These are phyloP conservation scores for Volvox reticuliferus DNA, from an alignment of 139 green algal genomes.

Conservation along the genomic window DNA sequence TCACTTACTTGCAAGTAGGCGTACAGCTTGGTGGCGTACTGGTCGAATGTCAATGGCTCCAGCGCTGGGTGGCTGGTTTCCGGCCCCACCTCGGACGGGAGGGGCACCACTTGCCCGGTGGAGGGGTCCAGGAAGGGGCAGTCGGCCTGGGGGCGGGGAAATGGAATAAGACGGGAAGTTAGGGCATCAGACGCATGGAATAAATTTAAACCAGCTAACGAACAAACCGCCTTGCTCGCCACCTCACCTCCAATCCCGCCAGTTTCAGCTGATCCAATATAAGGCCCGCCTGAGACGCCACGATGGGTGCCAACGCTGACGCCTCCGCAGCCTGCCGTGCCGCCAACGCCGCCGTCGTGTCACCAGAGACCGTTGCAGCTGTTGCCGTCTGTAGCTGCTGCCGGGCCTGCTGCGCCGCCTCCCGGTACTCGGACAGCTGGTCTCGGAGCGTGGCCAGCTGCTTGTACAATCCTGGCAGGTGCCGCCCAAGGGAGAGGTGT, in stretches of 20 bases:
- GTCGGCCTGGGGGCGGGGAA: conserved; percentile 31
- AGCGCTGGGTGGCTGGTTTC: conserved; percentile 42
- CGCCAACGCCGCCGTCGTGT: background rate
- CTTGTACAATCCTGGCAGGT: conserved; percentile 97
- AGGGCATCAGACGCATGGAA: too few relatives aligned
- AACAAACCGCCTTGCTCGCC: background rate
- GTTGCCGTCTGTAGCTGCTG: background rate
- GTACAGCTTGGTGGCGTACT: conserved; percentile 85
- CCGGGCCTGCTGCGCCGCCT: conserved; percentile 56
- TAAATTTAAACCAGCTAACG: background rate
- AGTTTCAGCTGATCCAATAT: conserved; percentile 70
- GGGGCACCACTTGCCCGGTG: conserved; percentile 9
- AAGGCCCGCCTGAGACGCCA: conserved; percentile 59
- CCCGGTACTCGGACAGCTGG: conserved; percentile 87
- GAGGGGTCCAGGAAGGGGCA: conserved; percentile 37
- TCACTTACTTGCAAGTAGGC: conserved; percentile 84
- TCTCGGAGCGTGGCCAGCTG: conserved; percentile 87
- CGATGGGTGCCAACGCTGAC: background rate
- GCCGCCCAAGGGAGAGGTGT: background rate
- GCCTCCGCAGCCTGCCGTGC: background rate
- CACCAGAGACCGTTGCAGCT: background rate
- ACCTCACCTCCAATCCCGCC: conserved; percentile 41
- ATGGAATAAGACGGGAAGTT: background rate
- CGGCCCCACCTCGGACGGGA: background rate
- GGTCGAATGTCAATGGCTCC: conserved; percentile 73